Base-by-base conservation (phyloP, 2,329 filamentous ascomycete genomes). In the Hypoxylon sp. region DNA sequence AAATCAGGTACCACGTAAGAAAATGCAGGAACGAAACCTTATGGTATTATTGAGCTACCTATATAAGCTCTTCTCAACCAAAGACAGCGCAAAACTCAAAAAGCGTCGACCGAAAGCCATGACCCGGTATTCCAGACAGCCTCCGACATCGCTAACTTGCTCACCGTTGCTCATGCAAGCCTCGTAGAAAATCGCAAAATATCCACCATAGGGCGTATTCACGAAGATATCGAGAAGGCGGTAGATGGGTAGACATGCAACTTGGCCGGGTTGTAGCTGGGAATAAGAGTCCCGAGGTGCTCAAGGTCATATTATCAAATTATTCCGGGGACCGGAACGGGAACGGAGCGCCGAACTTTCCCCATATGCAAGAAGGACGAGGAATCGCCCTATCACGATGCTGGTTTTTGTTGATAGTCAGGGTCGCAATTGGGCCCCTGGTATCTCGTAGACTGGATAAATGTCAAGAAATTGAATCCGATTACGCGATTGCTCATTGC, bases 71-170 rank as follows among this genome's bases (percentile, higher is more conserved):
- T 19, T 51, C 25, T 27, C 12, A 54, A 53, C 27, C 14, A 25
- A 19, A 30, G 12, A 56, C 23, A n/a, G 27, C 50, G 9, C 54
- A 34, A 46, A 68, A 68, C 58, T 68, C 62, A 65, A 65, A 57
- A 48, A n/a, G 6, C 9, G 9, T 34, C 27, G n/a, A 45, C 27
- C 52, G 25, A 32, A 39, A 45, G 21, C 16, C 16, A 32, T 32
- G 37, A 19, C 16, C 32, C 34, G 16, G 25, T 45, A 45, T 37
- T 56, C 14, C 14, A 39, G 23, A 30, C 6, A 23, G 4, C n/a
- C 41, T 68, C 63, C 66, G 62, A 68, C 46, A 63, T 58, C 66
- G 66, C 66, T 51, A 61, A 32, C 19, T 37, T 27, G 6, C 51
- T 47, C 25, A 51, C 23, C 29, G 30, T 34, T 48, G 9, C 27